phyloP scores from a whole-genome alignment of 1,284 basidiomycete species.

The Ustilago crameri region DNA sequence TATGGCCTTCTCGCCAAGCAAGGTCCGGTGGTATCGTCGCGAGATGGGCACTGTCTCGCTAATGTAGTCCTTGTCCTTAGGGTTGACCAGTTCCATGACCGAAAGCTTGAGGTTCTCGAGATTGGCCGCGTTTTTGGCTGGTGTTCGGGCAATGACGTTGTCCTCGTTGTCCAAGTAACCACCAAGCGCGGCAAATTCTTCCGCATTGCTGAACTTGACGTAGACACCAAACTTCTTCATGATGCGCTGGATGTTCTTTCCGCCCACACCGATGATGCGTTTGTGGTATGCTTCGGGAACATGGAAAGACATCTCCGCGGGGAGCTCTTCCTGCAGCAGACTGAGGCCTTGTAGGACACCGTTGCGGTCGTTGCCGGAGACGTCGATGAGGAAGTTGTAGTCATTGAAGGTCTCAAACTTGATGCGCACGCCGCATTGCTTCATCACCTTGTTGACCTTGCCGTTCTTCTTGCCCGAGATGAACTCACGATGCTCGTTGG shows the following conservation, averaged over 20 bases:
- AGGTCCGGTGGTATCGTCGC: constrained; percentile 90
- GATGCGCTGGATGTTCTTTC: constrained; percentile 97
- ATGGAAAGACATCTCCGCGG: constrained; percentile 99
- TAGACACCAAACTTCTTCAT: constrained; percentile 99
- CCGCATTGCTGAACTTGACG: constrained; percentile 98
- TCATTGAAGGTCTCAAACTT: constrained; percentile 99
- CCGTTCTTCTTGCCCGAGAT: constrained; percentile 73
- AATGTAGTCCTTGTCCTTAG: constrained; percentile 97
- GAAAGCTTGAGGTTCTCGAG: constrained; percentile 94
- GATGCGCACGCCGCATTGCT: constrained; percentile 83
- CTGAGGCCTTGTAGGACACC: constrained; percentile 88
- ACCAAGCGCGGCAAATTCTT: constrained; percentile 93
- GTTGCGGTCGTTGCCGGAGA: constrained; percentile 69
- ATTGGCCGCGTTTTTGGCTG: constrained; percentile 96
- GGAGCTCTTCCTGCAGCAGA: constrained; percentile 92
- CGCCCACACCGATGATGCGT: constrained; percentile 97
- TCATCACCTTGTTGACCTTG: constrained; percentile 72
- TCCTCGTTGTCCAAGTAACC: constrained; percentile 98
- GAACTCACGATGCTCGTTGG: constrained; percentile 97
- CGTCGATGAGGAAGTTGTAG: constrained; percentile 97
- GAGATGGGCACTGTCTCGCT: constrained; percentile 92
- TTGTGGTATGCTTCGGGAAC: constrained; percentile 99
- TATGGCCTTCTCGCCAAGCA: constrained; percentile 94
- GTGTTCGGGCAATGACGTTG: constrained; percentile 95
- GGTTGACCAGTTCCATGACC: constrained; percentile 96